Base-by-base conservation (phyloP, 805 yeast genomes). In the Nakazawaea ishiwadae region DNA sequence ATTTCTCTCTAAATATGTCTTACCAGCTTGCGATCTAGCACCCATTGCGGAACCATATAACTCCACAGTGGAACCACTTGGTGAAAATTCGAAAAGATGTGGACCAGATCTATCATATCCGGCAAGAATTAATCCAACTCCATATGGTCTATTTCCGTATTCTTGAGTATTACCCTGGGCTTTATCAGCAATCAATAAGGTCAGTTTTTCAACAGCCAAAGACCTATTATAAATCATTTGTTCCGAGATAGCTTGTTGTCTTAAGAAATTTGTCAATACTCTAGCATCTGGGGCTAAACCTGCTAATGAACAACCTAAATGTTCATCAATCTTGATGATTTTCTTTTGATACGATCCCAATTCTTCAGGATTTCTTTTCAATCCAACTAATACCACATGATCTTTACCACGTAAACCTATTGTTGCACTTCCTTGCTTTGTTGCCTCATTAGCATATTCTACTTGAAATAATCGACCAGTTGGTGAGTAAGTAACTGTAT, bases 211-310 rank as follows among this genome's bases (percentile, higher is more conserved):
- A 14, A 90, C 80, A 48, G 86, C 81, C 46, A 93, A 68, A 12
- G 96, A 90, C 55, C 96, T 79, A 64, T 88, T 82, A 64, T 77
- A 93, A 20, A 90, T 80, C 73, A 91, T 73, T 54, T 78, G 84
- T 26, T 91, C 84, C 49, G 82, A 77, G 81, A 91, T 83, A 39
- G 97, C 95, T 56, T 90, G 93, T 54, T 87, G 89, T 60, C 98
- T 79, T 54, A 93, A 69, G 63, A 71, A 90, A 59, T 88, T 93
- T 37, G 95, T 81, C 52, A 93, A 72, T 29, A 93, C 95, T 51
- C 99, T 75, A 18, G 98, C 99, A 60, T 93, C 99, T 14, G 99
- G 98, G 0, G 98, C 97, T 55, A 93, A 77, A 8, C 99, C 99
- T 1, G 99, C 96, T 43, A 93, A 73, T 1, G 96, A 96, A 49